Conservation (phyloP, 2,329 filamentous ascomycete species). For the Botryosphaeria agaves region DNA sequence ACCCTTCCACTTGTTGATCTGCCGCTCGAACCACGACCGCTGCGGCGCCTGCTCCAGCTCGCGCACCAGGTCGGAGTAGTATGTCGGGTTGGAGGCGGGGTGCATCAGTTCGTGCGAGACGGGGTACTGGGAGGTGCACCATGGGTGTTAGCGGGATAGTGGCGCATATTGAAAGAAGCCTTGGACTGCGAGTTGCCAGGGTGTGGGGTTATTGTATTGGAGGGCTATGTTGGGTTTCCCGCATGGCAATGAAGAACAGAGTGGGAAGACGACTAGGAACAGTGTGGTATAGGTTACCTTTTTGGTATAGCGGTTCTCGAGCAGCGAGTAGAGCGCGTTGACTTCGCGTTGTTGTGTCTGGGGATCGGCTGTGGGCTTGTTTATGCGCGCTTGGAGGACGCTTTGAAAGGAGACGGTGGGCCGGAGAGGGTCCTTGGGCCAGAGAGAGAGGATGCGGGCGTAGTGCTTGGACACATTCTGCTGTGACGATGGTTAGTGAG, state of each 20-base stretch:
- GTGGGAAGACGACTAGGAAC: too few species aligned
- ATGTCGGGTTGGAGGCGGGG: constrained; percentile 31
- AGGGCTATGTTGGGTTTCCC: too few species aligned
- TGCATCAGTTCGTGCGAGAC: constrained; percentile 27
- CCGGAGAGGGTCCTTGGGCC: constrained; percentile 32
- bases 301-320: constrained; percentile 39
- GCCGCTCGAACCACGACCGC: constrained; percentile 26
- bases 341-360: constrained; percentile 26
- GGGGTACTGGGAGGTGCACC: constrained; percentile 29
- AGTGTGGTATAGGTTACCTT: constrained; percentile 8
- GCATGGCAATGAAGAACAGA: too few species aligned
- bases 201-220: neutral
- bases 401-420: constrained; percentile 28
- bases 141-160: too few species aligned
- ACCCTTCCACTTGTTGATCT: constrained; percentile 28
- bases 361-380: constrained; percentile 5
- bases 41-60: constrained; percentile 37
- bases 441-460: constrained; percentile 28
- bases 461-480: constrained; percentile 28
- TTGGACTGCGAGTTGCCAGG: too few species aligned
- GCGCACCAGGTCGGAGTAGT: constrained; percentile 33
- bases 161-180: too few species aligned
- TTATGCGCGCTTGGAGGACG: constrained; percentile 23
- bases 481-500: too few species aligned
- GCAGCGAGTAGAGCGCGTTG: constrained; percentile 41